Percentiles rank a stretch among this genome's conserved stretches.
Evolutionary conservation across 345 rosid genomes (phyloP).

Genomic region (Moringa oleifera): DNA sequence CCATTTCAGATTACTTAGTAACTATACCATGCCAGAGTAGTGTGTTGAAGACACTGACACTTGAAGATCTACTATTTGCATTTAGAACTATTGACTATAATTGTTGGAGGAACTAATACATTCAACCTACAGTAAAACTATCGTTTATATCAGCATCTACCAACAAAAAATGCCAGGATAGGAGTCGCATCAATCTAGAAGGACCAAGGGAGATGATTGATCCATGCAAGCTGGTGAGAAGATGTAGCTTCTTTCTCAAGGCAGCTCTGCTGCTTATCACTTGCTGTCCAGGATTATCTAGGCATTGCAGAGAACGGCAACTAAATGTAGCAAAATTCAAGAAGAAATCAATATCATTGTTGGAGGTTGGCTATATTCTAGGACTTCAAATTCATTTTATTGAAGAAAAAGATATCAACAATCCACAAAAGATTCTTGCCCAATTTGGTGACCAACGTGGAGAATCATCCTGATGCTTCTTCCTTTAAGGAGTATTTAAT

Average conservation of each 20-base stretch:
- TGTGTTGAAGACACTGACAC: not conserved
- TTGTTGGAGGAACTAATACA: not conserved
- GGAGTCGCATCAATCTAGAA: not conserved
- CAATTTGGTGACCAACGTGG: not conserved
- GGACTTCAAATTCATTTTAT: not conserved
- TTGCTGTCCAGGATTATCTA: not conserved
- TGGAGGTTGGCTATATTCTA: too few relatives aligned
- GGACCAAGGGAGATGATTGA: not conserved
- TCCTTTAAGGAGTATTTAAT: not conserved
- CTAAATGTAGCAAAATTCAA: not conserved
- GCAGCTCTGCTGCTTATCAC: not conserved
- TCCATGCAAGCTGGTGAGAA: not conserved
- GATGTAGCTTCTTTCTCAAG: not conserved
- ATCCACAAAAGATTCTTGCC: not conserved
- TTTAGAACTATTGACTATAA: not conserved
- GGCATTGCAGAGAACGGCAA: not conserved
- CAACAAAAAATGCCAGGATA: not conserved
- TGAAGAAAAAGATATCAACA: not conserved
- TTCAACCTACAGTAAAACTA: not conserved
- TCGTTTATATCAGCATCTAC: not conserved
- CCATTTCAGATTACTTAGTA: not conserved
- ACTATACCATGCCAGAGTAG: not conserved
- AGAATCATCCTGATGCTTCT: not conserved
- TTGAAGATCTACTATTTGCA: not conserved
- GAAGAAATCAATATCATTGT: not conserved